Percentiles rank a stretch among this genome's conserved stretches.
These are phyloP conservation scores for Isoetes engelmannii DNA, from an alignment of 83 land plant species.

Conservation along the genomic window DNA sequence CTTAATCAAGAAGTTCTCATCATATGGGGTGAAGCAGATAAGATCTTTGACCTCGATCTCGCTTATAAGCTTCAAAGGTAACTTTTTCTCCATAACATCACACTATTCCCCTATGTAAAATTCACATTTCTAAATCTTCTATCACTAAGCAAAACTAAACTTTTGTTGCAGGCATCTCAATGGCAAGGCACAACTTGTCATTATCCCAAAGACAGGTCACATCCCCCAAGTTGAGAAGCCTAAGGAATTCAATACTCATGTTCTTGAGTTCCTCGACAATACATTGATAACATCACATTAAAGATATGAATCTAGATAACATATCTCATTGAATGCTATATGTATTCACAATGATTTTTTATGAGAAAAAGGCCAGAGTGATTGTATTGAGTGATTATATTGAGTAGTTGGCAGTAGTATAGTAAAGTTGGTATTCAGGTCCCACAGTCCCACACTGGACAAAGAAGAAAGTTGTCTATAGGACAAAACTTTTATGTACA, in stretches of 20 bases:
- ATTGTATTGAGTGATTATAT: too few species aligned
- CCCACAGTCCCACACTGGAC: too few species aligned
- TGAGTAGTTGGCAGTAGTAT: too few species aligned
- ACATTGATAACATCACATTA: too few species aligned
- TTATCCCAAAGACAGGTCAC: constrained; percentile 56
- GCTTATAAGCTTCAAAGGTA: constrained; percentile 63
- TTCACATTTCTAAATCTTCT: neutral
- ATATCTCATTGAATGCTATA: too few species aligned
- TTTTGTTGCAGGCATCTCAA: constrained; percentile 47
- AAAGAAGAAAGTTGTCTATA: too few species aligned
- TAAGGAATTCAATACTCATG: constrained; percentile 41
- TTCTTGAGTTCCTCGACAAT: constrained; percentile 40
- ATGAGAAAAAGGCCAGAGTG: too few species aligned
- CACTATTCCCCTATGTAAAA: neutral
- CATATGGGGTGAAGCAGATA: constrained; percentile 75
- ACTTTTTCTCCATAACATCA: constrained; percentile 10
- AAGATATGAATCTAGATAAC: too few species aligned
- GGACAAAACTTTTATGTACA: too few species aligned
- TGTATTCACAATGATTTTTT: too few species aligned
- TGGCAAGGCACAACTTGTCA: constrained; percentile 33
- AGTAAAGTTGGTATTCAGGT: too few species aligned
- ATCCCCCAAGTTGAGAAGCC: constrained; percentile 58
- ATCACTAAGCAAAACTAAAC: neutral
- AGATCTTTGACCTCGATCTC: constrained; percentile 50
- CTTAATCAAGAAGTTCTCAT: constrained; percentile 63